Evolutionary conservation across 371 early-diverging fungal genomes (phyloP).

Genomic region (Mucor velutinosus): DNA sequence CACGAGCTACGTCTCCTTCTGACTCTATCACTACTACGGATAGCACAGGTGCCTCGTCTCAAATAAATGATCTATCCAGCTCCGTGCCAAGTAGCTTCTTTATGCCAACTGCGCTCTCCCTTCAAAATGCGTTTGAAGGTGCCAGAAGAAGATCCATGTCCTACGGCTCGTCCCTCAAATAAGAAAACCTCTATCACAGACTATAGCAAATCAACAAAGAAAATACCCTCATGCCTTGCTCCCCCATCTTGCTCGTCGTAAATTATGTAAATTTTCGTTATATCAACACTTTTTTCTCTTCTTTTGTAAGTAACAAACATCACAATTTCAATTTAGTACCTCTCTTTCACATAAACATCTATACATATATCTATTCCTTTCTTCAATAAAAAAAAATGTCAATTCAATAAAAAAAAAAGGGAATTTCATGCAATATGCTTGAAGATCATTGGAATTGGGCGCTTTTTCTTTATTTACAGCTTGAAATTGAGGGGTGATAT

Average conservation of each 20-base stretch:
- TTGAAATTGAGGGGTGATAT: not conserved
- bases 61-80: constrained; percentile 11
- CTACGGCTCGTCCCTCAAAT: constrained; percentile 16
- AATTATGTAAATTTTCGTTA: constrained; percentile 3
- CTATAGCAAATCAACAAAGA: not conserved
- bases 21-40: constrained; percentile 6
- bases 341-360: not conserved
- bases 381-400: constrained; percentile 2
- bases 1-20: constrained; percentile 25
- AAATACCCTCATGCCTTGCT: not conserved
- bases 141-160: constrained; percentile 58
- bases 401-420: not conserved
- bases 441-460: not conserved
- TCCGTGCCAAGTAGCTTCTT: constrained; percentile 28
- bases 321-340: not conserved
- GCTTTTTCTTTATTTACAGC: not conserved
- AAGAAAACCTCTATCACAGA: not conserved
- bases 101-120: constrained; percentile 52
- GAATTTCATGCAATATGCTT: not conserved
- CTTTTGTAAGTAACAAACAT: not conserved
- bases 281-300: constrained; percentile 3
- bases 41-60: not conserved
- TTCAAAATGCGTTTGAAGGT: constrained; percentile 55
- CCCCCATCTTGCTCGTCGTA: not conserved
- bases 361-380: not conserved